Evolutionary conservation across 2,329 filamentous ascomycete species (phyloP).

Genomic region (Xylaria sp.): DNA sequence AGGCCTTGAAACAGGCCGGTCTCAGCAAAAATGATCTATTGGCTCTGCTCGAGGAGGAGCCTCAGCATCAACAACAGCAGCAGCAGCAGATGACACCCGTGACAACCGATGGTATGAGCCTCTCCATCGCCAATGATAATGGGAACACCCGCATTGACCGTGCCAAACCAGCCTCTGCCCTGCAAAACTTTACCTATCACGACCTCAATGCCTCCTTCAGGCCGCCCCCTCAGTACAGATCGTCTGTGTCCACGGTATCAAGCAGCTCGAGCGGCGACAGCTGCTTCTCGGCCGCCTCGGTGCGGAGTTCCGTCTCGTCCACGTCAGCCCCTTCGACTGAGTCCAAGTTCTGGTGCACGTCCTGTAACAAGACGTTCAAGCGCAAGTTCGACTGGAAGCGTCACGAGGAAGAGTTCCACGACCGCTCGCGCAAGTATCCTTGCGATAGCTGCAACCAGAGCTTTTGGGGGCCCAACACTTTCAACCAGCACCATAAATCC

Average conservation of each 20-base stretch:
- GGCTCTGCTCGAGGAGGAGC: slow-evolving; percentile 47
- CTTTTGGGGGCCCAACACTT: slow-evolving; percentile 75
- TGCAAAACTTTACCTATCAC: slow-evolving; percentile 47
- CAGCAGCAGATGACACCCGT: slow-evolving; percentile 31
- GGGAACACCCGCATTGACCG: slow-evolving; percentile 24
- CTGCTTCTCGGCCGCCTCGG: slow-evolving; percentile 48
- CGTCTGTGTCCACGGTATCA: slow-evolving; percentile 49
- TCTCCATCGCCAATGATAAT: slow-evolving; percentile 2
- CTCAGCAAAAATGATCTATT: slow-evolving; percentile 48
- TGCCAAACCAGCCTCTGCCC: slow-evolving; percentile 34
- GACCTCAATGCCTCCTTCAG: slow-evolving; percentile 44
- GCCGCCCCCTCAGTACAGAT: slow-evolving; percentile 42
- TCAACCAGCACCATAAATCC: slow-evolving; percentile 75
- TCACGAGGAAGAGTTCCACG: slow-evolving; percentile 76
- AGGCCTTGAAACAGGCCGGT: slow-evolving; percentile 51
- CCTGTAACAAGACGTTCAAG: slow-evolving; percentile 72
- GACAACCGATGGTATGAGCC: slow-evolving; percentile 42
- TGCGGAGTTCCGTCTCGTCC: slow-evolving; percentile 48
- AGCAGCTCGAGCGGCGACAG: slow-evolving; percentile 50
- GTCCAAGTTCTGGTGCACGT: slow-evolving; percentile 55
- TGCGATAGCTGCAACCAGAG: slow-evolving; percentile 75
- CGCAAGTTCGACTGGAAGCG: slow-evolving; percentile 77
- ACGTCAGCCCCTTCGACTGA: slow-evolving; percentile 40
- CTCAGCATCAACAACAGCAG: slow-evolving; percentile 37
- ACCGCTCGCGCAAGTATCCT: slow-evolving; percentile 74